These are phyloP conservation scores for Ceratocystis colombiana DNA, from an alignment of 2,329 filamentous ascomycete genomes.

Conservation along the genomic window DNA sequence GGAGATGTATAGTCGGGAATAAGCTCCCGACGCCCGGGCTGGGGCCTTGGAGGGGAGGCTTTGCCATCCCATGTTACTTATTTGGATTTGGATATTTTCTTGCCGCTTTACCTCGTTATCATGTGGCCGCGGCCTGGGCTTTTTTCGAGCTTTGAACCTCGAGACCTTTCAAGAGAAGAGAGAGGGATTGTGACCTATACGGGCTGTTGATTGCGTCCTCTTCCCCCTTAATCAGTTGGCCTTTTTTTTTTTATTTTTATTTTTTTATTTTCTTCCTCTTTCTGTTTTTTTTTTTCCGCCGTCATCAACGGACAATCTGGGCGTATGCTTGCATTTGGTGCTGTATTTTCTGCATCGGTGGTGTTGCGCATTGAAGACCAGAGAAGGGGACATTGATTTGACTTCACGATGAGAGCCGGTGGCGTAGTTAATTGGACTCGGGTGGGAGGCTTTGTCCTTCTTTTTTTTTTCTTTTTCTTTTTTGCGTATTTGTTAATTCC, in stretches of 20 bases:
- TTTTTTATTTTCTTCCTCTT: neutral
- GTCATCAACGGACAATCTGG: neutral
- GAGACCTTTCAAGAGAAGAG: neutral
- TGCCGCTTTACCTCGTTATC: neutral
- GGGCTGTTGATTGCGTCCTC: neutral
- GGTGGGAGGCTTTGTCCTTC: no score
- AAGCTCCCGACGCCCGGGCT: neutral
- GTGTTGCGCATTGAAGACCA: neutral
- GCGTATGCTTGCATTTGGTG: neutral
- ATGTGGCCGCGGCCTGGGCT: constrained; percentile 1
- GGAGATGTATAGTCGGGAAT: neutral
- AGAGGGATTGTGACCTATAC: neutral
- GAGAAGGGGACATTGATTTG: no score
- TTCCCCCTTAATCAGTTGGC: neutral
- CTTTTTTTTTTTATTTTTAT: neutral
- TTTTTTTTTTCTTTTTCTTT: neutral
- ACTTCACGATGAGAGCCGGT: no score
- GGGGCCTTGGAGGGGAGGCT: neutral
- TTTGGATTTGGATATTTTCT: neutral
- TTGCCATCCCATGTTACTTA: neutral
- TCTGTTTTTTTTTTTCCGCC: neutral
- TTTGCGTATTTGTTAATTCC: neutral
- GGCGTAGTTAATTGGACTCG: no score
- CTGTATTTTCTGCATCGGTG: neutral
- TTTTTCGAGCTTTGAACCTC: neutral